A percentile compares a stretch with the other conserved stretches of the same genome.
Conservation (phyloP, 306 rosid genomes). For the Rubus idaeus region DNA sequence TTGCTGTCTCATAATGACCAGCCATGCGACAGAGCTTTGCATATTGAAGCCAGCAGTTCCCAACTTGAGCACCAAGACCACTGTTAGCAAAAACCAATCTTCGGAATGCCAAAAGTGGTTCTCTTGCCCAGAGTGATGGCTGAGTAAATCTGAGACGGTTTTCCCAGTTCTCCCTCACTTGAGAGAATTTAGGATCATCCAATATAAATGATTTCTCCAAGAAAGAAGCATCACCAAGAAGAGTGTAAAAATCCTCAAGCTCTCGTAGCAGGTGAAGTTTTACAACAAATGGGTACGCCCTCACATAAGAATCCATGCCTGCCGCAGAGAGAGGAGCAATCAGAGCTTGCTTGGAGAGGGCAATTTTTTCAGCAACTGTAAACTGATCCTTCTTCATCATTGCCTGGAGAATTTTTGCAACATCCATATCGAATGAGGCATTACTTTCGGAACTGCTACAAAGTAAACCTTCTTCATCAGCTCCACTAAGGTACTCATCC, state of each 20-base stretch:
- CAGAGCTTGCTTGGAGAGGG: constrained; percentile 83
- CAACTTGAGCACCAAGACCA: constrained; percentile 83
- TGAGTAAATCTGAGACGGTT: constrained; percentile 83
- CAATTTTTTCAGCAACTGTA: constrained; percentile 80
- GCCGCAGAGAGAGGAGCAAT: constrained; percentile 97
- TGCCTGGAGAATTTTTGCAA: constrained; percentile 93
- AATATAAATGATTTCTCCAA: constrained; percentile 70
- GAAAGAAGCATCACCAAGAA: constrained; percentile 77
- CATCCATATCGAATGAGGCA: constrained; percentile 93
- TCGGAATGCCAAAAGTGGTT: constrained; percentile 86
- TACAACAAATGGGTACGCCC: constrained; percentile 90
- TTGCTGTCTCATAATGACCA: constrained; percentile 96
- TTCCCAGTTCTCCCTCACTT: constrained; percentile 85
- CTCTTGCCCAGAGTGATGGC: constrained; percentile 94
- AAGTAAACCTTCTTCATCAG: constrained; percentile 79
- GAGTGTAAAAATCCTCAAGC: constrained; percentile 81
- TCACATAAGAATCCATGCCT: constrained; percentile 94
- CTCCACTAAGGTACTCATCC: constrained; percentile 93
- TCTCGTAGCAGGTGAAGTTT: constrained; percentile 92
- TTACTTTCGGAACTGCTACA: constrained; percentile 87
- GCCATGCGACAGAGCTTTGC: constrained; percentile 93
- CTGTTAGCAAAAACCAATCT: constrained; percentile 80
- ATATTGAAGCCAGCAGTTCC: constrained; percentile 97
- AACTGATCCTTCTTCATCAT: constrained; percentile 92
- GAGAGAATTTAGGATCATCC: constrained; percentile 59